These are phyloP conservation scores for Dryas drummondii DNA, from an alignment of 306 rosid species.

Conservation along the genomic window DNA sequence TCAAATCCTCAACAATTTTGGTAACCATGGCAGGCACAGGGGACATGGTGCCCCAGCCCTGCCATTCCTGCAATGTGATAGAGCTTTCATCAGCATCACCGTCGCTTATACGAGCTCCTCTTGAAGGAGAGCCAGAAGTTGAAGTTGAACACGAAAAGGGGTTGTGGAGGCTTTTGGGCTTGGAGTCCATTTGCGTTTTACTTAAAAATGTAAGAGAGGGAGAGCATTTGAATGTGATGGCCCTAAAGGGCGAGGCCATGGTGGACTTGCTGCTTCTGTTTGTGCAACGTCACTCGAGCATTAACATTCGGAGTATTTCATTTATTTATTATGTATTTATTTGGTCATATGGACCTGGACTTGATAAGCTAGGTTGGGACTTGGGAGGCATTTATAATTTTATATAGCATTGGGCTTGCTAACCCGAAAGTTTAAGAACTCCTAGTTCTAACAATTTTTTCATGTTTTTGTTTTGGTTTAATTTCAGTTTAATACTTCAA, in stretches of 20 bases:
- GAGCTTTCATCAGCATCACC: slow-evolving; percentile 22
- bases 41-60: slow-evolving; percentile 78
- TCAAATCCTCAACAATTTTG: slow-evolving; percentile 62
- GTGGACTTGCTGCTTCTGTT: not conserved
- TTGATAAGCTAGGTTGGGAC: too few species aligned
- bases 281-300: too few species aligned
- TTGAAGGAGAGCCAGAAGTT: slow-evolving; percentile 19
- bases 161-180: slow-evolving; percentile 14
- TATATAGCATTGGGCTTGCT: too few species aligned
- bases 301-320: too few species aligned
- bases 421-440: too few species aligned
- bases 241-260: slow-evolving; percentile 33
- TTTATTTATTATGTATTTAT: too few species aligned
- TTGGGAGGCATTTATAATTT: too few species aligned
- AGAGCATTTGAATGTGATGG: slow-evolving; percentile 31
- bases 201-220: slow-evolving; percentile 14
- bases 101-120: slow-evolving; percentile 24
- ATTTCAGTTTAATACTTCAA: too few species aligned
- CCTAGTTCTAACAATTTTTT: too few species aligned
- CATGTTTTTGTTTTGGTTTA: too few species aligned
- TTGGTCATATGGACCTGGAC: too few species aligned
- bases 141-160: slow-evolving; percentile 30
- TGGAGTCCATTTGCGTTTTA: slow-evolving; percentile 31
- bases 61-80: slow-evolving; percentile 83
- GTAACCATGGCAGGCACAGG: slow-evolving; percentile 62